phyloP scores from a whole-genome alignment of 2,329 filamentous ascomycete genomes.

The Parastagonospora nodorum region DNA sequence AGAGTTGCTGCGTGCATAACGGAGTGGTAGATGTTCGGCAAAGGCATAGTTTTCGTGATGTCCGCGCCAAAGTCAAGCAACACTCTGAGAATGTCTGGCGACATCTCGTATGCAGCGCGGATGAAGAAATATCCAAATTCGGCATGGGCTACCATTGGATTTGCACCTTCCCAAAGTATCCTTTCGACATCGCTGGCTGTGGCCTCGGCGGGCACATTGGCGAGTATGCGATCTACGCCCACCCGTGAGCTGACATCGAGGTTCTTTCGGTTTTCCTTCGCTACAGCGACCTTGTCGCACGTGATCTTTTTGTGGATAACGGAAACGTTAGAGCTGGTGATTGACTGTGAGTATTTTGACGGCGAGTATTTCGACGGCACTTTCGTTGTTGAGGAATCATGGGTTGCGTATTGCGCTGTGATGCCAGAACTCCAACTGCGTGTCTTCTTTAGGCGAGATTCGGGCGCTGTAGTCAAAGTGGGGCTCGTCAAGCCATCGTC shows the following conservation, averaged over 20 bases:
- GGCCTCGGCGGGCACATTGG: slow-evolving; percentile 29
- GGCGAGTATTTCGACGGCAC: slow-evolving; percentile 14
- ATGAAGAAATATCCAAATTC: slow-evolving; percentile 38
- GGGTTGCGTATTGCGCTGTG: slow-evolving; percentile 10
- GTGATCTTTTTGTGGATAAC: slow-evolving; percentile 33
- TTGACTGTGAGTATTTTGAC: slow-evolving; percentile 21
- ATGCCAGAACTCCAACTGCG: slow-evolving; percentile 30
- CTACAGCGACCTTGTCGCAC: slow-evolving; percentile 35
- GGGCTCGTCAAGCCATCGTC: slow-evolving; percentile 31
- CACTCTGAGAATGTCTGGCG: slow-evolving; percentile 24
- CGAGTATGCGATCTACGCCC: slow-evolving; percentile 35
- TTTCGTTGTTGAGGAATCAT: slow-evolving; percentile 17
- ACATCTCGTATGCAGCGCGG: slow-evolving; percentile 34
- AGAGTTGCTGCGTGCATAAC: slow-evolving; percentile 37
- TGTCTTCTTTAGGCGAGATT: slow-evolving; percentile 24
- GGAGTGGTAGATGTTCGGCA: slow-evolving; percentile 24
- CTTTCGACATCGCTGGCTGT: slow-evolving; percentile 32
- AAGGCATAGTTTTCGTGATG: slow-evolving; percentile 19
- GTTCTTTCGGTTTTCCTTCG: slow-evolving; percentile 31
- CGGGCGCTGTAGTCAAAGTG: slow-evolving; percentile 21
- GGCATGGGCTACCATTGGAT: slow-evolving; percentile 34
- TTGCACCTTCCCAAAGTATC: slow-evolving; percentile 38
- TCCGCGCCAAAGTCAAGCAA: slow-evolving; percentile 40
- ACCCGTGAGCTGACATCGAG: slow-evolving; percentile 29
- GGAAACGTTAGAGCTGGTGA: slow-evolving; percentile 31